phyloP scores from a whole-genome alignment of 192 early-diverging fungal species.

The Entomortierella parvispora region DNA sequence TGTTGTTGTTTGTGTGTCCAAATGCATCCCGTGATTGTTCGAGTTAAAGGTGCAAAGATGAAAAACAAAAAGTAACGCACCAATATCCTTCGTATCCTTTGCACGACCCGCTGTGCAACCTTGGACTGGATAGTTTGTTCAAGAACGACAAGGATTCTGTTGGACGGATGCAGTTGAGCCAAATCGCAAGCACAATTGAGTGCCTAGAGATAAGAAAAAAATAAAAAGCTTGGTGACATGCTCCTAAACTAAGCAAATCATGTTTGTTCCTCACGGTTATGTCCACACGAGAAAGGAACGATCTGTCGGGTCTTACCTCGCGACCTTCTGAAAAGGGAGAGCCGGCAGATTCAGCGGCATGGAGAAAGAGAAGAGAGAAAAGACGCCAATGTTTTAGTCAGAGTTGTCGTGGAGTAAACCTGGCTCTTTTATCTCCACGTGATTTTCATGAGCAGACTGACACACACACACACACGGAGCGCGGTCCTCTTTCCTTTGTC shows the following conservation, averaged over 20 bases:
- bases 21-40: no score
- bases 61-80: conserved; percentile 11
- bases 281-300: not conserved
- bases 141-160: conserved; percentile 23
- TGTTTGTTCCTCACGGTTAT: no score
- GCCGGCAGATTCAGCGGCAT: not conserved
- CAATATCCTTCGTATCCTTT: conserved; percentile 32
- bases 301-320: not conserved
- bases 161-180: conserved; percentile 17
- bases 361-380: not conserved
- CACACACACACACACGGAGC: no score
- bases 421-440: conserved; percentile 11
- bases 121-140: conserved; percentile 23
- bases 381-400: not conserved
- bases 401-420: not conserved
- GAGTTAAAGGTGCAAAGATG: not conserved
- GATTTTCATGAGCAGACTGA: not conserved
- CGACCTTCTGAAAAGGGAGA: not conserved
- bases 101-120: conserved; percentile 18
- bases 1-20: not conserved
- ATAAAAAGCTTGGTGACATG: not conserved
- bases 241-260: not conserved
- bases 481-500: no score
- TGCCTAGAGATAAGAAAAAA: conserved; percentile 7
- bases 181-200: conserved; percentile 23